phyloP scores from a whole-genome alignment of 1,284 basidiomycete species.

The Vanrija sp. region DNA sequence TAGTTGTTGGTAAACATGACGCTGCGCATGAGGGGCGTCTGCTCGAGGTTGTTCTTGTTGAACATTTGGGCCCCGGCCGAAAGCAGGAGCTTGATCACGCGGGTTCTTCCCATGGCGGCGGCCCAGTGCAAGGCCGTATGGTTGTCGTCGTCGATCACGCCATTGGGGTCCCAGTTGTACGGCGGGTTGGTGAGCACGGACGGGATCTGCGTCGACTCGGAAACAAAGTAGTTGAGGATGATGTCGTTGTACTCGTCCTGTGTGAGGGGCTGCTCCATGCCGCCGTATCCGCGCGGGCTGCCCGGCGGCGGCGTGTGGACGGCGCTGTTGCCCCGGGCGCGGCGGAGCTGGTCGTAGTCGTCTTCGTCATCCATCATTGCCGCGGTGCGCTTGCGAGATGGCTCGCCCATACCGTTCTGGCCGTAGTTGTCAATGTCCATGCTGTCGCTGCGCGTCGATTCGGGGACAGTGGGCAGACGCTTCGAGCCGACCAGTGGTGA shows the following conservation, averaged over 20 bases:
- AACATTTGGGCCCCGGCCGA: conserved; percentile 96
- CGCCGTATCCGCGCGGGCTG: conserved; percentile 15
- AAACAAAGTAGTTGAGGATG: conserved; percentile 98
- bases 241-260: conserved; percentile 76
- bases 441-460: conserved; percentile 6
- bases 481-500: conserved; percentile 14
- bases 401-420: conserved; percentile 10
- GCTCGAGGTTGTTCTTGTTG: conserved; percentile 92
- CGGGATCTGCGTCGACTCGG: conserved; percentile 91
- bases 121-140: conserved; percentile 99
- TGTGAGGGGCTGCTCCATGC: conserved; percentile 30
- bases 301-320: conserved; percentile 41
- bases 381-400: conserved; percentile 29
- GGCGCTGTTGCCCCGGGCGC: conserved; percentile 37
- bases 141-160: conserved; percentile 96
- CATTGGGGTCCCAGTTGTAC: conserved; percentile 89
- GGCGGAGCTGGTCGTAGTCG: conserved; percentile 34
- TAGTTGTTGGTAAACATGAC: conserved; percentile 99
- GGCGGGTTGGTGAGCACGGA: conserved; percentile 84
- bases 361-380: conserved; percentile 40
- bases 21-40: conserved; percentile 95
- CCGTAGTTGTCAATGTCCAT: conserved; percentile 14
- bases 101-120: conserved; percentile 96
- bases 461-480: not conserved
- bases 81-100: conserved; percentile 91